Conservation (phyloP, 768 basidiomycete species). For the Suillus cothurnatus region DNA sequence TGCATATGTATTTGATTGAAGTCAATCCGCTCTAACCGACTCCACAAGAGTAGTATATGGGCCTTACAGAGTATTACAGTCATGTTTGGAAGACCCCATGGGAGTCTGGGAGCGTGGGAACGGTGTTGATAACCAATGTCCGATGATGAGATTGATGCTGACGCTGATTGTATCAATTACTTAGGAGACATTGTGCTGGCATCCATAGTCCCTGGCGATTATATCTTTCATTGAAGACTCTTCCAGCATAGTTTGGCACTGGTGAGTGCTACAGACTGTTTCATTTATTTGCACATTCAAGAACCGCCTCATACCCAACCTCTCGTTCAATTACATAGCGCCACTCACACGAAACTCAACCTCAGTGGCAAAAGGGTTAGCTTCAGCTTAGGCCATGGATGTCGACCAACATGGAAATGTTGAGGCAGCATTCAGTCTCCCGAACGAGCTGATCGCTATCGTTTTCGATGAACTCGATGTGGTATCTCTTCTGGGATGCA, state of each 20-base stretch:
- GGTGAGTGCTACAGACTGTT: neutral
- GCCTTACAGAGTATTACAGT: too few relatives aligned
- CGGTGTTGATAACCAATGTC: neutral
- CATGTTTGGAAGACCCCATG: too few relatives aligned
- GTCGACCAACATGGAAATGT: neutral
- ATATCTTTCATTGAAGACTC: neutral
- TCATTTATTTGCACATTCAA: neutral
- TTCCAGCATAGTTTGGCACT: neutral
- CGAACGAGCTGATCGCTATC: conserved; percentile 31
- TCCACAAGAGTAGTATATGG: too few relatives aligned
- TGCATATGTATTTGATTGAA: too few relatives aligned
- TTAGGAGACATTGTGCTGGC: neutral
- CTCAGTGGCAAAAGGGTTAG: neutral
- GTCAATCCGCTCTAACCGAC: too few relatives aligned
- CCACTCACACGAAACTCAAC: neutral
- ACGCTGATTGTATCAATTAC: too few relatives aligned
- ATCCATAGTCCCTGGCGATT: neutral
- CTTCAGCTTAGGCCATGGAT: neutral
- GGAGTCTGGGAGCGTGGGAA: neutral
- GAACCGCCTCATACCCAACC: too few relatives aligned
- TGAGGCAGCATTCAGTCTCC: conserved; percentile 26
- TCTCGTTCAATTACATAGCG: neutral
- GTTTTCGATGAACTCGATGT: conserved; percentile 32
- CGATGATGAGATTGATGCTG: too few relatives aligned
- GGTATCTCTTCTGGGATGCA: conserved; percentile 29